Evolutionary conservation across 192 early-diverging fungal genomes (phyloP).

Genomic region (Geranomyces variabilis): DNA sequence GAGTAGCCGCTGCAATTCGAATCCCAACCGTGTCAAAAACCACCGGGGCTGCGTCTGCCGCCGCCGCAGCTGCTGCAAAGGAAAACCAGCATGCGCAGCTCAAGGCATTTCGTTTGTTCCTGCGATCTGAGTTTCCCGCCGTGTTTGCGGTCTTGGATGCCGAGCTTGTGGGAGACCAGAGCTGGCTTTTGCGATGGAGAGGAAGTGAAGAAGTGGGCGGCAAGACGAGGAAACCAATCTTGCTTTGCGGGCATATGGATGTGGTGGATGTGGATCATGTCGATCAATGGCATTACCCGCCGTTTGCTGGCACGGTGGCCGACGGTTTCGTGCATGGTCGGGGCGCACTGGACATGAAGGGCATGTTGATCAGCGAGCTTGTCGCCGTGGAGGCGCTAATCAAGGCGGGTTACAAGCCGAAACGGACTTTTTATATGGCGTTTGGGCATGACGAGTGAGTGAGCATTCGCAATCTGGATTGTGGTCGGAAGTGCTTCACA

Average conservation of each 20-base stretch:
- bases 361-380: slow-evolving; percentile 42
- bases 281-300: slow-evolving; percentile 44
- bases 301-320: slow-evolving; percentile 43
- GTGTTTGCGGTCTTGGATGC: slow-evolving; percentile 32
- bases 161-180: slow-evolving; percentile 39
- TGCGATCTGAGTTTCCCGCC: slow-evolving; percentile 32
- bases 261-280: slow-evolving; percentile 48
- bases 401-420: slow-evolving; percentile 40
- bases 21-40: too few relatives aligned
- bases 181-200: slow-evolving; percentile 47
- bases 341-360: slow-evolving; percentile 50
- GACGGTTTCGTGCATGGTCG: slow-evolving; percentile 46
- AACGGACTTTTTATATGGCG: slow-evolving; percentile 40
- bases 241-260: slow-evolving; percentile 49
- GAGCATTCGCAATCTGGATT: too few relatives aligned
- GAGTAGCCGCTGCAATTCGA: slow-evolving; percentile 1
- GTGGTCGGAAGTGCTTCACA: too few relatives aligned
- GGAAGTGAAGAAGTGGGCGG: slow-evolving; percentile 33
- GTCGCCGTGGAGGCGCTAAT: slow-evolving; percentile 51
- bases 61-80: too few relatives aligned
- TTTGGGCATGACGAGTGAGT: slow-evolving; percentile 56
- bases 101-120: not conserved
- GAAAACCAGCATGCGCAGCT: not conserved
- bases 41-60: too few relatives aligned
- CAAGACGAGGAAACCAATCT: slow-evolving; percentile 29